Conservation (phyloP, 495 filamentous ascomycete genomes). For the Penicillium robsamsonii region DNA sequence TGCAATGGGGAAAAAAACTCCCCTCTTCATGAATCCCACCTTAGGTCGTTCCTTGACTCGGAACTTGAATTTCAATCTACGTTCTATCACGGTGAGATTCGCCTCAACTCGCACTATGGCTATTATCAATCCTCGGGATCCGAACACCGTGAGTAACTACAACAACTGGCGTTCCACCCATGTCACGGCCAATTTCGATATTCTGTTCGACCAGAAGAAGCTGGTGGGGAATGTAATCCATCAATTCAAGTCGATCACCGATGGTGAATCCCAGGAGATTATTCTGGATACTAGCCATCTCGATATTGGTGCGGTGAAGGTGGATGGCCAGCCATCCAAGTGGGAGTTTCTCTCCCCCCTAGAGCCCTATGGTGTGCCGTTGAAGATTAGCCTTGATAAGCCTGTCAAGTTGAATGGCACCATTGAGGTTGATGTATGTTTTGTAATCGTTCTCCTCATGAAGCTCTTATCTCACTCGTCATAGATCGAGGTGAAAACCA, state of each 20-base stretch:
- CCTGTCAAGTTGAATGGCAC: conserved; percentile 59
- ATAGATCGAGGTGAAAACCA: conserved; percentile 64
- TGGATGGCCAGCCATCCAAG: conserved; percentile 56
- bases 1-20: not conserved
- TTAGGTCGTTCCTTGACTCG: conserved; percentile 10
- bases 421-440: conserved; percentile 60
- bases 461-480: not conserved
- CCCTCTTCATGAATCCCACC: not conserved
- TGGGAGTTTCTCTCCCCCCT: conserved; percentile 68
- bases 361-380: conserved; percentile 76
- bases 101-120: conserved; percentile 34
- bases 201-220: conserved; percentile 74
- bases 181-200: conserved; percentile 70
- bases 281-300: conserved; percentile 85
- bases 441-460: not conserved
- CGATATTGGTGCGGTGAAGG: conserved; percentile 62
- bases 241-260: conserved; percentile 67
- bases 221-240: conserved; percentile 74
- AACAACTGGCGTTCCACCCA: conserved; percentile 78
- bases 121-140: conserved; percentile 63
- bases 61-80: conserved; percentile 1
- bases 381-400: conserved; percentile 67
- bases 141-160: conserved; percentile 91
- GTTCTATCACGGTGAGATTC: conserved; percentile 5
- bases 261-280: conserved; percentile 68